phyloP scores from a whole-genome alignment of 495 filamentous ascomycete genomes.

The Neurospora discreta region DNA sequence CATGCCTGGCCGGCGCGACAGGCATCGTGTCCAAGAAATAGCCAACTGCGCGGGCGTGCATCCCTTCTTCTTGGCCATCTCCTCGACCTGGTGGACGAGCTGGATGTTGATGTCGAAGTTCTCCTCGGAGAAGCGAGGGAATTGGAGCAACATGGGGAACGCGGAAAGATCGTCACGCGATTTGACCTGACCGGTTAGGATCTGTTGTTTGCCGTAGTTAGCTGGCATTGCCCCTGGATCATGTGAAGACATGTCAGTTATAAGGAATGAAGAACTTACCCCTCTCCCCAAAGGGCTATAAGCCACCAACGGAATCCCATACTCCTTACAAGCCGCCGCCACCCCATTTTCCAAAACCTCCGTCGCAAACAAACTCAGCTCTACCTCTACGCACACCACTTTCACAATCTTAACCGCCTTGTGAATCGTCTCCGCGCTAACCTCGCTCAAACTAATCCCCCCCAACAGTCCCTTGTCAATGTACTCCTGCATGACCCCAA shows the following conservation, averaged over 20 bases:
- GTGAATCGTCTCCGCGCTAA: slow-evolving; percentile 61
- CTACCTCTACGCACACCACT: slow-evolving; percentile 67
- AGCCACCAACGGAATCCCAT: slow-evolving; percentile 62
- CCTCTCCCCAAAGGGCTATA: slow-evolving; percentile 40
- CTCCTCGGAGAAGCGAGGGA: slow-evolving; percentile 58
- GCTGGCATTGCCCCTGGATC: not conserved
- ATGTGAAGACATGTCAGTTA: not conserved
- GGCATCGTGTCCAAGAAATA: slow-evolving; percentile 52
- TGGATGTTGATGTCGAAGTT: slow-evolving; percentile 64
- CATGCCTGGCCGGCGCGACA: slow-evolving; percentile 48
- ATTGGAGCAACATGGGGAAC: slow-evolving; percentile 37
- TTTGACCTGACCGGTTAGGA: slow-evolving; percentile 51
- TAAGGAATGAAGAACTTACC: slow-evolving; percentile 29
- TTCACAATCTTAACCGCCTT: slow-evolving; percentile 53
- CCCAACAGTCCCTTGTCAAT: slow-evolving; percentile 68
- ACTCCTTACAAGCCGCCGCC: slow-evolving; percentile 56
- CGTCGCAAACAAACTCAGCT: slow-evolving; percentile 59
- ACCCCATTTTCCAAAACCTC: slow-evolving; percentile 67
- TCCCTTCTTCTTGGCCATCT: slow-evolving; percentile 57
- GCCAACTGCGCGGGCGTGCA: slow-evolving; percentile 68
- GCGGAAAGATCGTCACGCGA: slow-evolving; percentile 49
- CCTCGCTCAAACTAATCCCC: slow-evolving; percentile 69
- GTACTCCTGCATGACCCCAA: slow-evolving; percentile 45
- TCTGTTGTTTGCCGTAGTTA: slow-evolving; percentile 10
- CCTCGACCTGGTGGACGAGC: slow-evolving; percentile 54